Base-by-base conservation (phyloP, 1,284 basidiomycete species). In the Afroboletus lepidellus region DNA sequence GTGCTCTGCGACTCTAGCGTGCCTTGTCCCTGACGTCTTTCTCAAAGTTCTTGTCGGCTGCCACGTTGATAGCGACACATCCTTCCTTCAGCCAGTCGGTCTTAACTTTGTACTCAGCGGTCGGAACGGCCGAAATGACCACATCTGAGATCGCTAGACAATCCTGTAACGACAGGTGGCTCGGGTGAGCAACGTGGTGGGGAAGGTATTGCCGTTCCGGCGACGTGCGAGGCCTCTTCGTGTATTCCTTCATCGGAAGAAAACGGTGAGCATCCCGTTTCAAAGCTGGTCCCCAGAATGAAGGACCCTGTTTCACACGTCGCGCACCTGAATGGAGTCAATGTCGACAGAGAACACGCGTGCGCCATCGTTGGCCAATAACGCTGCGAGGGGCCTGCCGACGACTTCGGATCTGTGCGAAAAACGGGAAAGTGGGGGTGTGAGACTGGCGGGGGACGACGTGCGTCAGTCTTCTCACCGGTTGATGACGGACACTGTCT, bases 1-100 rank as follows among this genome's bases (percentile, higher is more conserved):
- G 38, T 1, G 20, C 11, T 34, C 24, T 1, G 11, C 15, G 6
- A 15, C 29, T 34, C n/a, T 45, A 39, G 60, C 77, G 57, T 59
- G 91, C 93, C 77, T 94, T 92, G 44, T 95, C 92, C 58, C 93
- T 80, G 18, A 98, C 89, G 66, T 97, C 89, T 56, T 84, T 84
- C 68, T 97, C 93, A 67, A 98, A 99, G 72, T 99, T 99, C 77
- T 96, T 98, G 65, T 97, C 94, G 5, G 90, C 87, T 24, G 93
- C 89, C 43, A 99, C 92, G 67, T 98, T 98, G 56, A 98, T 75
- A 62, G 93, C 95, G 1, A 96, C 75, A 59, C 94, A 95, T 3
- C 95, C 96, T 60, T 94, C 91, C 74, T 96, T 96, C 61, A 99
- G 77, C 80, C 81, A 86, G 46, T 82, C 83, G 3, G 94, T 98